A percentile compares a stretch with the other conserved stretches of the same genome.
phyloP scores from a whole-genome alignment of 129 eudicot species.

The Flaveria ramosissima region DNA sequence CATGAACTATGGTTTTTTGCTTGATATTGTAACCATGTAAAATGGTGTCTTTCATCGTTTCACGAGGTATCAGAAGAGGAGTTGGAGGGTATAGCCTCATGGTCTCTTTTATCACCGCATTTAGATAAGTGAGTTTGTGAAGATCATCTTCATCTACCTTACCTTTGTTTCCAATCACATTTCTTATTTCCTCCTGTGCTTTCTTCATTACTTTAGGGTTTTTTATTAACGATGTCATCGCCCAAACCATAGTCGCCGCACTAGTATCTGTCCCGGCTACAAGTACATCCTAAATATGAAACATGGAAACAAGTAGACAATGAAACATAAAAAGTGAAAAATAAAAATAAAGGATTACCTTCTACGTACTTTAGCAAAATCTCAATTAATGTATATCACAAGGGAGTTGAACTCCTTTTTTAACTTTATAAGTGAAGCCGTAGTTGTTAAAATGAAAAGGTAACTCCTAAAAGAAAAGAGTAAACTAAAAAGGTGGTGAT shows the following conservation, averaged over 20 bases:
- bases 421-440: too few relatives aligned
- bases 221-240: slow-evolving; percentile 32
- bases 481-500: too few relatives aligned
- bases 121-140: slow-evolving; percentile 31
- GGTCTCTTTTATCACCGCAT: slow-evolving; percentile 37
- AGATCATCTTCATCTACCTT: slow-evolving; percentile 33
- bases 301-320: slow-evolving; percentile 5
- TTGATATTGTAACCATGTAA: slow-evolving; percentile 34
- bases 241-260: slow-evolving; percentile 34
- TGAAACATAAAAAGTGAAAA: too few relatives aligned
- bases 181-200: slow-evolving; percentile 34
- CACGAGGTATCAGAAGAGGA: slow-evolving; percentile 37
- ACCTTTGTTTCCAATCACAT: slow-evolving; percentile 19
- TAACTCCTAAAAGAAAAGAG: too few relatives aligned
- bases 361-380: too few relatives aligned
- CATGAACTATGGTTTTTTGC: slow-evolving; percentile 25
- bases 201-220: slow-evolving; percentile 34
- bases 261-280: slow-evolving; percentile 39
- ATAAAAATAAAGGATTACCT: too few relatives aligned
- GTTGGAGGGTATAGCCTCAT: slow-evolving; percentile 33
- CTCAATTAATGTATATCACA: too few relatives aligned
- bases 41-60: slow-evolving; percentile 17
- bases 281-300: slow-evolving; percentile 16
- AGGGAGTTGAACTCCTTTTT: too few relatives aligned
- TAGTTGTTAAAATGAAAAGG: too few relatives aligned